Conservation (phyloP, 495 filamentous ascomycete species). For the Elasticomyces elasticus region DNA sequence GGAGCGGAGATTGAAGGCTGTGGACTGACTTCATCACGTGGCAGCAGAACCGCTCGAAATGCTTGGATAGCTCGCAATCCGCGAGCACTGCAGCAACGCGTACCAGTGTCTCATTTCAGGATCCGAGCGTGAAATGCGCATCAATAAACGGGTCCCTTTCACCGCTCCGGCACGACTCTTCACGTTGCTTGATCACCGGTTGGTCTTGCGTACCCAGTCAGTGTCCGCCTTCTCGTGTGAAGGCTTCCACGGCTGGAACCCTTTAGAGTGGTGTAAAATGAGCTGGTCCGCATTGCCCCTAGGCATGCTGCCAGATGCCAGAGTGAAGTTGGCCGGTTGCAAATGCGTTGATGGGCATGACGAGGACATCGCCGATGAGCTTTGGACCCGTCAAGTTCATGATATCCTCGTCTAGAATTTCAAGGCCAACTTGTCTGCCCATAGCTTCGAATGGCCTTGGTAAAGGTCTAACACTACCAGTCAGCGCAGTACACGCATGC, state of each 20-base stretch:
- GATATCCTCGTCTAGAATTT: neutral
- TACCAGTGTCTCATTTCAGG: no score
- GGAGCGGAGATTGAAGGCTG: neutral
- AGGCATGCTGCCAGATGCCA: neutral
- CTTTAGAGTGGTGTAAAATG: neutral
- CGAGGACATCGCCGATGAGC: neutral
- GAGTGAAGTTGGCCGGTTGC: neutral
- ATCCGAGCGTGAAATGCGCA: no score
- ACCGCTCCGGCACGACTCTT: no score
- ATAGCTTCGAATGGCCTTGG: neutral
- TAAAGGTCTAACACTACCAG: neutral
- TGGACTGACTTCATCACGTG: no score
- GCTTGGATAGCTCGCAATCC: no score
- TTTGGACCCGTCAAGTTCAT: neutral
- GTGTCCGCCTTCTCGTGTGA: no score
- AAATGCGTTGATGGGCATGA: neutral
- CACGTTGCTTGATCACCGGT: no score
- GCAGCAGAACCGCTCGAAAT: no score
- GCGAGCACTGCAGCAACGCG: no score
- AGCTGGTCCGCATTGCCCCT: neutral
- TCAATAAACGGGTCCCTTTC: no score
- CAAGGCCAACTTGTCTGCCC: neutral
- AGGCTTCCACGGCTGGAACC: neutral
- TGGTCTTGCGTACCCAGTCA: no score
- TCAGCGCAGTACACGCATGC: neutral